Base-by-base conservation (phyloP, 2,329 filamentous ascomycete genomes). In the Pseudogymnoascus verrucosus region DNA sequence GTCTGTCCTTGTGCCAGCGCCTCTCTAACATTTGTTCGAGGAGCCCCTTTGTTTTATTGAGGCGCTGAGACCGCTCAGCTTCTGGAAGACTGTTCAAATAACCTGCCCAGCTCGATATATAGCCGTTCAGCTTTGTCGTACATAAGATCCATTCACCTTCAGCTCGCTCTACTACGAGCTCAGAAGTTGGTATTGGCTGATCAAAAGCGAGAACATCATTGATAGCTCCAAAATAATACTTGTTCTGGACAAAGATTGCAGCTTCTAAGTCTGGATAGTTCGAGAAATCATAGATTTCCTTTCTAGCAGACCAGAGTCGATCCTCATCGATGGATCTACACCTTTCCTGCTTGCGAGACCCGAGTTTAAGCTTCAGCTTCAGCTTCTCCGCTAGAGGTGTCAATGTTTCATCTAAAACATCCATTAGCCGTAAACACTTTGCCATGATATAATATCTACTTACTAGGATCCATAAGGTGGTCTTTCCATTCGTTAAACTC, bases 141-240 rank as follows among this genome's bases (percentile, higher is more conserved):
- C 51, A 57, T 34, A 57, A n/a, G 3, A 57, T 10, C 51, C 51
- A 57, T 12, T 57, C 51, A 1, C 51, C 51, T n/a, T 57, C 51
- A 19, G 10, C 16, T 57, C 51, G 51, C 51, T 57, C 28, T 34
- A 34, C 3, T 14, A 57, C 51, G 51, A 57, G 34, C 26, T 57
- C 51, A 12, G 28, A 57, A 34, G 51, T 57, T n/a, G 51, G 51
- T 21, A 57, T 57, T 34, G 51, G 51, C 51, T 57, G 4, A 57
- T 57, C 51, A 34, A 57, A 34, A 7, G 51, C 51, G 7, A 57
- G 11, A 3, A 57, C 2, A 28, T 57, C 28, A 57, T 57, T 57
- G n/a, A 57, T 57, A 28, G 51, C 51, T 31, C 51, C 51, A 14
- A 57, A 57, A 34, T 57, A 57, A n/a, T 57, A 57, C 51, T 57